These are phyloP conservation scores for Tetrastigma voinierianum DNA, from an alignment of 164 flowering plant genomes.

Conservation along the genomic window DNA sequence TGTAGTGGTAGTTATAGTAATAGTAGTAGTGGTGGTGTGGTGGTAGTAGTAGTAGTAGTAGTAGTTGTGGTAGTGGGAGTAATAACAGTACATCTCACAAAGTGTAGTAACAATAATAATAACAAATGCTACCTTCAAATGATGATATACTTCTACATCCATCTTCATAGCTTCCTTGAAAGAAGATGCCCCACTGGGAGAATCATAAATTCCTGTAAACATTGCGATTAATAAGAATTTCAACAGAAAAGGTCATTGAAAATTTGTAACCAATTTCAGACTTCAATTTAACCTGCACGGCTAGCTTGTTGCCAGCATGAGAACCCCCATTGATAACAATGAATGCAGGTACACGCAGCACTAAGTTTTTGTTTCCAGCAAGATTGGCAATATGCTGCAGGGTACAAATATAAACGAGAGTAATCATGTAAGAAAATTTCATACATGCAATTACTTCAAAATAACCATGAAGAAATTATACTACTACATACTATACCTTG, in stretches of 20 bases:
- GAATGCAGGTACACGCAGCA: slow-evolving; percentile 93
- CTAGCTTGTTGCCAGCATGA: slow-evolving; percentile 93
- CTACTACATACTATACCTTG: slow-evolving; percentile 46
- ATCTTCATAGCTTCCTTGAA: slow-evolving; percentile 96
- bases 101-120: not conserved
- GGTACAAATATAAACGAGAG: no score
- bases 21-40: no score
- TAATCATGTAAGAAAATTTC: no score
- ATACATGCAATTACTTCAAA: no score
- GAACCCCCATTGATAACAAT: slow-evolving; percentile 96
- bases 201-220: slow-evolving; percentile 85
- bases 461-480: no score
- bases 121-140: slow-evolving; percentile 52
- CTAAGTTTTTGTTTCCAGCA: slow-evolving; percentile 81
- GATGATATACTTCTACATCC: slow-evolving; percentile 92
- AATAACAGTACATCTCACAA: no score
- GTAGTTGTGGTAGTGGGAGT: no score
- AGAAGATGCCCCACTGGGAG: slow-evolving; percentile 89
- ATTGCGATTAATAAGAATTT: not conserved
- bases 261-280: not conserved
- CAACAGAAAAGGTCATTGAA: not conserved
- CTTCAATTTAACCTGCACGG: slow-evolving; percentile 65
- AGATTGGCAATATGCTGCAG: slow-evolving; percentile 91
- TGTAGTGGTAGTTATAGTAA: no score
- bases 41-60: no score